Evolutionary conservation across 2,329 filamentous ascomycete species (phyloP).

Genomic region (Penicillium sp.): DNA sequence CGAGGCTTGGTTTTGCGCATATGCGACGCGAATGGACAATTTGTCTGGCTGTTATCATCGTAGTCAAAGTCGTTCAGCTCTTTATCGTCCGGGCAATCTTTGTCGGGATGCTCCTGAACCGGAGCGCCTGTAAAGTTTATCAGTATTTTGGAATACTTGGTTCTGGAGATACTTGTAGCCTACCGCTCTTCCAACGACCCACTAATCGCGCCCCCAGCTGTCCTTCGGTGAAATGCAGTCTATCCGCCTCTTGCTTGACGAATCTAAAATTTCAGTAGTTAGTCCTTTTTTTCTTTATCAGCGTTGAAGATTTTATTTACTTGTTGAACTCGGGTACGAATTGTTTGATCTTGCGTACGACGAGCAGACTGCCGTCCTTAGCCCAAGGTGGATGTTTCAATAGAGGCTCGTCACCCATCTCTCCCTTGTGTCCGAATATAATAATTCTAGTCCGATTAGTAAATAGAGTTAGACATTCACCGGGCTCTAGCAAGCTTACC

Average conservation of each 20-base stretch:
- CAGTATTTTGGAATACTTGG: not conserved
- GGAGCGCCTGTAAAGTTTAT: conserved; percentile 35
- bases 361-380: conserved; percentile 51
- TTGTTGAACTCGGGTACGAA: conserved; percentile 51
- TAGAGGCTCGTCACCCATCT: conserved; percentile 21
- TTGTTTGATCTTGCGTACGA: conserved; percentile 51
- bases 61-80: conserved; percentile 47
- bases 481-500: too few relatives aligned
- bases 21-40: conserved; percentile 53
- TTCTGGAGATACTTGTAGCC: not conserved
- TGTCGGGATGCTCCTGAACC: conserved; percentile 35
- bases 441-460: too few relatives aligned
- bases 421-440: conserved; percentile 39
- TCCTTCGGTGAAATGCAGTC: conserved; percentile 24
- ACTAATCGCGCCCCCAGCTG: conserved; percentile 49
- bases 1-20: conserved; percentile 54
- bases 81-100: conserved; percentile 32
- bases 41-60: conserved; percentile 33
- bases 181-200: conserved; percentile 50
- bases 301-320: too few relatives aligned
- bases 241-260: conserved; percentile 35
- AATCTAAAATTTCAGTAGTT: conserved; percentile 27
- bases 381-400: conserved; percentile 42
- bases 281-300: not conserved
- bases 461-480: too few relatives aligned